phyloP scores from a whole-genome alignment of 2,329 filamentous ascomycete species.

The Nemania diffusa region DNA sequence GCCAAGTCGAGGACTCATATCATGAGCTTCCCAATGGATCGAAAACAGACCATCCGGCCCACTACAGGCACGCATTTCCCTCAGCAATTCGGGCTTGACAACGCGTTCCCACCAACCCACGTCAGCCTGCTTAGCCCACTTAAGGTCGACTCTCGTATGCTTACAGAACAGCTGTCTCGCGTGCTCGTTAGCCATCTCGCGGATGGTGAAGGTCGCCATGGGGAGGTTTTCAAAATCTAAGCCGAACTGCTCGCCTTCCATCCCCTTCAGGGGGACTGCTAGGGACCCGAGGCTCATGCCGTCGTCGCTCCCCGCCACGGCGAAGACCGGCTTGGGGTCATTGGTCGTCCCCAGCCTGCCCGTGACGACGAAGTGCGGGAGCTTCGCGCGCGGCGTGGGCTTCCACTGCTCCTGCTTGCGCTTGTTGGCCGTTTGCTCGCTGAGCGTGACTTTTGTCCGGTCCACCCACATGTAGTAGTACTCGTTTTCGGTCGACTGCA shows the following conservation, averaged over 20 bases:
- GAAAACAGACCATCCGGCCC: constrained; percentile 31
- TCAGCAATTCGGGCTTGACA: constrained; percentile 29
- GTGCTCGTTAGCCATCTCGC: constrained; percentile 39
- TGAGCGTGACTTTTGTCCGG: constrained; percentile 20
- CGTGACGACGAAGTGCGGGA: constrained; percentile 40
- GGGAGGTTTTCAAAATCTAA: constrained; percentile 33
- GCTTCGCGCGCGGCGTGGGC: constrained; percentile 20
- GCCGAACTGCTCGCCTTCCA: no score
- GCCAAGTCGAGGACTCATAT: constrained; percentile 38
- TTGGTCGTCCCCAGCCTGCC: constrained; percentile 41
- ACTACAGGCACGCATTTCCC: constrained; percentile 18
- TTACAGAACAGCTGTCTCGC: constrained; percentile 37
- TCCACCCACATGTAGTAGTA: constrained; percentile 41
- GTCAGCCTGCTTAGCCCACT: constrained; percentile 26
- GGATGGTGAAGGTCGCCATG: constrained; percentile 35
- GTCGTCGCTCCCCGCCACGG: no score
- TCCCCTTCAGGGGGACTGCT: no score
- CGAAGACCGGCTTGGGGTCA: no score
- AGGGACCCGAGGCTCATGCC: no score
- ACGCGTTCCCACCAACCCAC: constrained; percentile 38
- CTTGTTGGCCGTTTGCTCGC: constrained; percentile 13
- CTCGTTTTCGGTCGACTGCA: constrained; percentile 34
- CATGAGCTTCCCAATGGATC: constrained; percentile 26
- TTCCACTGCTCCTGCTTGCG: constrained; percentile 36
- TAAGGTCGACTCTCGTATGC: constrained; percentile 28